phyloP scores from a whole-genome alignment of 495 filamentous ascomycete species.

The Evernia prunastri region DNA sequence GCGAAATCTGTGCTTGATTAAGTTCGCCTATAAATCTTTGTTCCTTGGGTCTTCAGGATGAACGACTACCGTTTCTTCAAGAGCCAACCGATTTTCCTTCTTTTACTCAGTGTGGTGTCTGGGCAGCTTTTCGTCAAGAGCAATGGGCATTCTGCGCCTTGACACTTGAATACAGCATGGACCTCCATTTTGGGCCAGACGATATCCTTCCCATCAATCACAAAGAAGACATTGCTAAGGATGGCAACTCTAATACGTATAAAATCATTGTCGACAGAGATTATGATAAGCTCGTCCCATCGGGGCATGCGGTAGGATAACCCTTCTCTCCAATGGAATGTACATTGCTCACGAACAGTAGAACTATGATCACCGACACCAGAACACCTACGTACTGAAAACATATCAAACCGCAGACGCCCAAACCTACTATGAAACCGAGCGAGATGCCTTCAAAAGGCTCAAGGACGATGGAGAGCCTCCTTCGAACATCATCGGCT shows the following conservation, averaged over 20 bases:
- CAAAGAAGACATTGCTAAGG: conserved; percentile 8
- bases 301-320: background rate
- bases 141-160: conserved; percentile 24
- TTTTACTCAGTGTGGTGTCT: conserved; percentile 1
- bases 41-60: conserved; percentile 9
- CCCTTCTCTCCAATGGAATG: background rate
- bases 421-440: conserved; percentile 32
- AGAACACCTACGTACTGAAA: conserved; percentile 37
- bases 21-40: background rate
- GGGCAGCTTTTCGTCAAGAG: background rate
- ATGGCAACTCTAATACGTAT: conserved; percentile 18
- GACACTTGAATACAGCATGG: conserved; percentile 19
- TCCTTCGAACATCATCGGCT: conserved; percentile 35
- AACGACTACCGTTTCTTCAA: conserved; percentile 14
- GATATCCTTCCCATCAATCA: conserved; percentile 19
- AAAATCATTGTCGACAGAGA: conserved; percentile 18
- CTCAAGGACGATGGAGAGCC: conserved; percentile 25
- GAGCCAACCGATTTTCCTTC: conserved; percentile 2
- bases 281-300: conserved; percentile 16
- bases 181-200: background rate
- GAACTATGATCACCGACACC: conserved; percentile 4
- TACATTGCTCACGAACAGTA: background rate
- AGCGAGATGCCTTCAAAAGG: conserved; percentile 32
- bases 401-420: conserved; percentile 31
- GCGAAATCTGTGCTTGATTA: background rate